Conservation (phyloP, 2,329 filamentous ascomycete genomes). For the Bisporella sp. region DNA sequence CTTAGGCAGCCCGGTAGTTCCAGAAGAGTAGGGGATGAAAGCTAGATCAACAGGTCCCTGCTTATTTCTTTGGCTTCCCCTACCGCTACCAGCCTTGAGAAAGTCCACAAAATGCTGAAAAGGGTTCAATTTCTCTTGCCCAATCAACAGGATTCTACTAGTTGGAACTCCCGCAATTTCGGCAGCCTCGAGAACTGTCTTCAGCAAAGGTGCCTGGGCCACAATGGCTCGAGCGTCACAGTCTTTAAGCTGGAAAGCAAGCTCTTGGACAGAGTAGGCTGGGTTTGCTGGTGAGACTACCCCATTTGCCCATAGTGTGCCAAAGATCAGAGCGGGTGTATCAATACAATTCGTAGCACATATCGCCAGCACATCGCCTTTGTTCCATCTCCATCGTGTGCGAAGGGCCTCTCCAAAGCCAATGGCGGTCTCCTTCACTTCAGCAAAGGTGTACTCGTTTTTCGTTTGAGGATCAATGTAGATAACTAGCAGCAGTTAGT, state of each 20-base stretch:
- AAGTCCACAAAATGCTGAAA: constrained; percentile 45
- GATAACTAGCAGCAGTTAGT: no score
- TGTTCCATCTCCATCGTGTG: constrained; percentile 65
- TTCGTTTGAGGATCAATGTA: no score
- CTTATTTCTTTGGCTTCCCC: constrained; percentile 63
- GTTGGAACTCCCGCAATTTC: constrained; percentile 58
- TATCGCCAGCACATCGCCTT: constrained; percentile 71
- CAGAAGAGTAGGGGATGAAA: constrained; percentile 59
- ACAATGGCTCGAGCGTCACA: constrained; percentile 64
- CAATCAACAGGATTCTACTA: constrained; percentile 67
- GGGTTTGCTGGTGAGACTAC: constrained; percentile 75
- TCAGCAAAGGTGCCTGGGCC: constrained; percentile 61
- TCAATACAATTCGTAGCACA: constrained; percentile 82
- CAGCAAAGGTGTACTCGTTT: no score
- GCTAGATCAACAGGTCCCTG: constrained; percentile 48
- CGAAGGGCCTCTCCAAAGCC: constrained; percentile 61
- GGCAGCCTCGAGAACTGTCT: constrained; percentile 59
- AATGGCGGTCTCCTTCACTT: no score
- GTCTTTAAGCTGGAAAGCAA: constrained; percentile 74
- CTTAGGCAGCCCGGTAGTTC: constrained; percentile 54
- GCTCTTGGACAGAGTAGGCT: constrained; percentile 73
- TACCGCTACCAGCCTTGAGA: constrained; percentile 38
- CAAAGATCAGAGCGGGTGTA: constrained; percentile 67
- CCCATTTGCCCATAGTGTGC: constrained; percentile 73
- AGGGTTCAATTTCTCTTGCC: constrained; percentile 52